Percentiles rank a stretch among this genome's conserved stretches.
Conservation (phyloP, 140 eudicot genomes). For the Senecio squalidus region DNA sequence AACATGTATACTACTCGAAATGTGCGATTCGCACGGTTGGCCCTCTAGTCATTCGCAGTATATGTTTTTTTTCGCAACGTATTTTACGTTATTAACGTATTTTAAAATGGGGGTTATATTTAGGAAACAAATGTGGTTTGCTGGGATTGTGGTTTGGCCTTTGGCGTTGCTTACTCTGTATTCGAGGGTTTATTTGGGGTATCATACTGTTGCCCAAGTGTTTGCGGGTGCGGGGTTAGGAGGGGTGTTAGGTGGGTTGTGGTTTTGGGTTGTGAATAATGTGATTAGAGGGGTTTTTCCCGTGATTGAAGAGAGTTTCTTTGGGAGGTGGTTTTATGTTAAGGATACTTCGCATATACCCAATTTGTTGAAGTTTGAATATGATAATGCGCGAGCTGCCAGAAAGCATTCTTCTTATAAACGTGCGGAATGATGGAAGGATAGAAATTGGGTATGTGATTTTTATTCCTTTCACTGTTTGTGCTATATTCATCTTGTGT, state of each 20-base stretch:
- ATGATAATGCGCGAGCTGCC: constrained; percentile 76
- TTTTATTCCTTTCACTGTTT: too few species aligned
- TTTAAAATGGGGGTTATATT: constrained; percentile 33
- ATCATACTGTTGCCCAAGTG: constrained; percentile 77
- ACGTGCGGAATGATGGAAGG: constrained; percentile 38
- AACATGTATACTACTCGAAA: constrained; percentile 61
- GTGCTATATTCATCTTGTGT: too few species aligned
- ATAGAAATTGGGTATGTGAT: too few species aligned
- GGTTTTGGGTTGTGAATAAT: constrained; percentile 76
- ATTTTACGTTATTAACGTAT: constrained; percentile 48
- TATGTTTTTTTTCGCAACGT: constrained; percentile 82
- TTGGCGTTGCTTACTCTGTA: constrained; percentile 62
- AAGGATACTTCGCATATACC: constrained; percentile 89
- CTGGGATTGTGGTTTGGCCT: constrained; percentile 46
- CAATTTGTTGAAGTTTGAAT: constrained; percentile 72
- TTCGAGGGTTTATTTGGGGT: constrained; percentile 90
- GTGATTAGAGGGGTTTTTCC: constrained; percentile 34
- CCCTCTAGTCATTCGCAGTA: constrained; percentile 85
- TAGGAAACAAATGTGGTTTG: constrained; percentile 45
- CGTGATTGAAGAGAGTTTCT: constrained; percentile 60
- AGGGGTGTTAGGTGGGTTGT: constrained; percentile 40
- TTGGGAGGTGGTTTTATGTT: constrained; percentile 66
- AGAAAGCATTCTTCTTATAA: constrained; percentile 58
- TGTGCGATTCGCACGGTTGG: constrained; percentile 96
- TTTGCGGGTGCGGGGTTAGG: constrained; percentile 79